Percentiles rank a stretch among this genome's conserved stretches.
Conservation (phyloP, 768 basidiomycete species). For the Tephrocybe sp. region DNA sequence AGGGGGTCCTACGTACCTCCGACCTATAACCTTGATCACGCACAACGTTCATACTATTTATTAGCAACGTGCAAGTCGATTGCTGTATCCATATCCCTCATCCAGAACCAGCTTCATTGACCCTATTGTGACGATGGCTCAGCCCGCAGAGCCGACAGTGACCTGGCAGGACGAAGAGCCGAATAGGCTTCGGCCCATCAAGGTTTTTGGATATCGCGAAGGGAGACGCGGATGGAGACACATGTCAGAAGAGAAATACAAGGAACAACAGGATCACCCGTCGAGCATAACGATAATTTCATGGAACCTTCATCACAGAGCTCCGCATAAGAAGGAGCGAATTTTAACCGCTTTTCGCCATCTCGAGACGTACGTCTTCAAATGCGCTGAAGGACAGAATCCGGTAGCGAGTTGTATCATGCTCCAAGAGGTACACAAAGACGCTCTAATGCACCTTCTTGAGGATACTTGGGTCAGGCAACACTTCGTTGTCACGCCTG, state of each 20-base stretch:
- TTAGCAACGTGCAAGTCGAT: background rate
- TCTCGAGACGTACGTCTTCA: conserved; percentile 51
- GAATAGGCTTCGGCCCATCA: conserved; percentile 26
- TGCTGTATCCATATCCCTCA: background rate
- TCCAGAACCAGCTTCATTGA: background rate
- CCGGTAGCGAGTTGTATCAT: conserved; percentile 63
- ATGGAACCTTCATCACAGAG: conserved; percentile 67
- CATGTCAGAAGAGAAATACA: conserved; percentile 30
- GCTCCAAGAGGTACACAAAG: conserved; percentile 61
- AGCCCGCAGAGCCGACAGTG: background rate
- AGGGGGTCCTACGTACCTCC: background rate
- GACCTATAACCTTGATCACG: conserved; percentile 5
- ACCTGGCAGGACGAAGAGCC: conserved; percentile 19
- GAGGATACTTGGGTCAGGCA: conserved; percentile 59
- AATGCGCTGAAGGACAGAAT: conserved; percentile 38
- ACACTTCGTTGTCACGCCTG: conserved; percentile 59
- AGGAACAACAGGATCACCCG: conserved; percentile 18
- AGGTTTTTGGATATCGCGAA: conserved; percentile 38
- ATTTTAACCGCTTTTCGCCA: conserved; percentile 48
- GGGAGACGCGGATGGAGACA: conserved; percentile 46
- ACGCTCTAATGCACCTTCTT: conserved; percentile 46
- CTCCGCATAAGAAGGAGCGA: conserved; percentile 36
- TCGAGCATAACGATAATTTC: conserved; percentile 54
- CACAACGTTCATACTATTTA: conserved; percentile 5
- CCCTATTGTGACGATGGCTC: conserved; percentile 3